A percentile compares a stretch with the other conserved stretches of the same genome.
phyloP scores from a whole-genome alignment of 1,284 basidiomycete species.

The Rhodotorula sp. region DNA sequence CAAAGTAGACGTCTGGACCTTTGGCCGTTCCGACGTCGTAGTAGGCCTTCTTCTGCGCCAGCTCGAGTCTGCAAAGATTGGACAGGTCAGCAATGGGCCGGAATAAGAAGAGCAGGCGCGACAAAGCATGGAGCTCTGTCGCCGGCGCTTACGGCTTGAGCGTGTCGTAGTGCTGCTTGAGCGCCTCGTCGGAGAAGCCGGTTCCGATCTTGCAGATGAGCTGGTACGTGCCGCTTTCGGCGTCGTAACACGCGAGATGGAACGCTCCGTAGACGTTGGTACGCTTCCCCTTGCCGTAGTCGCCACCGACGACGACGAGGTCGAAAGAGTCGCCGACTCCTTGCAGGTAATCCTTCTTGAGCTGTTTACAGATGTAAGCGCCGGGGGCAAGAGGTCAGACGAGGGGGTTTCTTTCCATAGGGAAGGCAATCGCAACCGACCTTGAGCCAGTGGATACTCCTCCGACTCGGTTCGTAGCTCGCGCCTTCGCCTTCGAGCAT shows the following conservation, averaged over 20 bases:
- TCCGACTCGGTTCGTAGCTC: constrained; percentile 89
- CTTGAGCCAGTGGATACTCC: constrained; percentile 98
- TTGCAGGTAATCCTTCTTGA: constrained; percentile 97
- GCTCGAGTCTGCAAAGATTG: constrained; percentile 55
- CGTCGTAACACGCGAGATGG: constrained; percentile 89
- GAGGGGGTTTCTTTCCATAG: too few relatives aligned
- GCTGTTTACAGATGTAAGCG: constrained; percentile 54
- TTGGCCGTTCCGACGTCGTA: constrained; percentile 81
- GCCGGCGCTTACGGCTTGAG: constrained; percentile 56
- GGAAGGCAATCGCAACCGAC: constrained; percentile 52
- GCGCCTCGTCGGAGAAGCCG: constrained; percentile 88
- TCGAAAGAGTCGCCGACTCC: constrained; percentile 97
- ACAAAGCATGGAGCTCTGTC: not conserved
- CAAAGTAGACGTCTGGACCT: constrained; percentile 84
- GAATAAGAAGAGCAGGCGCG: too few relatives aligned
- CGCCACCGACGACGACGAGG: constrained; percentile 92
- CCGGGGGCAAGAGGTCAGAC: not conserved
- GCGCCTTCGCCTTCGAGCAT: constrained; percentile 89
- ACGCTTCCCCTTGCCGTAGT: constrained; percentile 96
- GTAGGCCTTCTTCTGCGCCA: constrained; percentile 57
- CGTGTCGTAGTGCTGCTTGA: constrained; percentile 77
- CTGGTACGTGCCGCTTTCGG: constrained; percentile 85
- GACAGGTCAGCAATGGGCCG: too few relatives aligned
- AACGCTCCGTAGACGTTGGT: constrained; percentile 96
- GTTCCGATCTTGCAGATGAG: constrained; percentile 99